Percentiles rank a stretch among this genome's conserved stretches.
phyloP scores from a whole-genome alignment of 371 early-diverging fungal genomes.

The Syncephalastrum monosporum region DNA sequence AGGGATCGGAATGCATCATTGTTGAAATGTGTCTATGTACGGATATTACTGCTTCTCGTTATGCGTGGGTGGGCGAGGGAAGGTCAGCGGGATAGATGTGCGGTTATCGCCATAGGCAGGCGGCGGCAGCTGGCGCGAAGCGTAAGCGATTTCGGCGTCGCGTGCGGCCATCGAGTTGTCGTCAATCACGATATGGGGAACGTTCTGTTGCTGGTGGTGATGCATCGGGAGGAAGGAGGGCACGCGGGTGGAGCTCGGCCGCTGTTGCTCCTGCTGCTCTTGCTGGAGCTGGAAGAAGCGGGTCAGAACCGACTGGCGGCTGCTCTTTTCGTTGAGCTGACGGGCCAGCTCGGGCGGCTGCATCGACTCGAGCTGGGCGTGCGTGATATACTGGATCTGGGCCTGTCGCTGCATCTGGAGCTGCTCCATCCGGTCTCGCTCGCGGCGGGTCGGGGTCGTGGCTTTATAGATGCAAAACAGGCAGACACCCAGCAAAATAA shows the following conservation, averaged over 20 bases:
- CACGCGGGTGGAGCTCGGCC: conserved; percentile 2
- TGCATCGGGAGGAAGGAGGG: conserved; percentile 20
- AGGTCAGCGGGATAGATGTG: conserved; percentile 10
- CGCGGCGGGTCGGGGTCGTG: conserved; percentile 16
- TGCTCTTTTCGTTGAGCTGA: conserved; percentile 16
- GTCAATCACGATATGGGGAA: conserved; percentile 7
- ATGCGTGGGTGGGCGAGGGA: conserved; percentile 3
- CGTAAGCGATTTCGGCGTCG: conserved; percentile 13
- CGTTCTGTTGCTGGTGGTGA: neutral
- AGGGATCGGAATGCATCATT: neutral
- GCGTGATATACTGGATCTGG: conserved; percentile 17
- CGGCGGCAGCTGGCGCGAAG: conserved; percentile 7
- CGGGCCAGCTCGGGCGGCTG: conserved; percentile 17
- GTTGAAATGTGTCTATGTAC: neutral
- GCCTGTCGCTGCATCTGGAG: conserved; percentile 23
- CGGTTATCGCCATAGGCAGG: conserved; percentile 22
- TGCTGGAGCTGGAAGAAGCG: conserved; percentile 8
- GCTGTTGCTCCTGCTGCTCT: neutral
- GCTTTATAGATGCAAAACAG: conserved; percentile 18
- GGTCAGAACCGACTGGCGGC: conserved; percentile 17
- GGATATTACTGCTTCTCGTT: neutral
- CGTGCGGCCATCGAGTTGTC: conserved; percentile 6
- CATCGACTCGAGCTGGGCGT: conserved; percentile 24
- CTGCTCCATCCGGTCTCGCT: conserved; percentile 7
- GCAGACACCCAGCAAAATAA: conserved; percentile 17